These are phyloP conservation scores for Hymenotorrendiella dingleyae DNA, from an alignment of 2,329 filamentous ascomycete genomes.

Conservation along the genomic window DNA sequence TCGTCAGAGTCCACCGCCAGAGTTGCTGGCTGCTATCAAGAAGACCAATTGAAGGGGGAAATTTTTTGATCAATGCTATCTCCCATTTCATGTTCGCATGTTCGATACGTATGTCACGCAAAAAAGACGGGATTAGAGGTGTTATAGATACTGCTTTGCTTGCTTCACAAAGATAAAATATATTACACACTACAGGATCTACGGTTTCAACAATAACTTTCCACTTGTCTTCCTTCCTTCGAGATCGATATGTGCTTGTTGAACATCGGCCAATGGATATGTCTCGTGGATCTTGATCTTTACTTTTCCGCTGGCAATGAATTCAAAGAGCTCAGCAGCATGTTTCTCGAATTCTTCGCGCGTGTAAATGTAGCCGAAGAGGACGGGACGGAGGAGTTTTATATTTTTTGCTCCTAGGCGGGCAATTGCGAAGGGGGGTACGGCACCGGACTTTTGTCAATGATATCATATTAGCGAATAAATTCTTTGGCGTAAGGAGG, in stretches of 20 bases:
- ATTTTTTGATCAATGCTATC: background rate
- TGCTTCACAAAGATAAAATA: no score
- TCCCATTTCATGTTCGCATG: background rate
- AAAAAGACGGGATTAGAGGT: background rate
- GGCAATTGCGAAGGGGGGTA: conserved; percentile 57
- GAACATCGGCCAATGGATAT: conserved; percentile 70
- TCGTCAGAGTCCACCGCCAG: conserved; percentile 80
- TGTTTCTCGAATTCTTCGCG: conserved; percentile 68
- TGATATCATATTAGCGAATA: background rate
- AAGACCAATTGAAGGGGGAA: background rate
- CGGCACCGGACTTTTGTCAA: conserved; percentile 40
- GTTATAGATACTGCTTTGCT: no score
- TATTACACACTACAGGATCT: conserved; percentile 39
- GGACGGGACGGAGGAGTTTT: conserved; percentile 65
- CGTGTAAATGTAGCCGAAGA: conserved; percentile 66
- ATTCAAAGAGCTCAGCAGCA: conserved; percentile 63
- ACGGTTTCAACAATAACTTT: conserved; percentile 67
- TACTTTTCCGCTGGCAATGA: conserved; percentile 63
- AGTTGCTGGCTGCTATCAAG: conserved; percentile 64
- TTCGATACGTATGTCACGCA: background rate
- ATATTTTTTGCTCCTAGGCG: conserved; percentile 68
- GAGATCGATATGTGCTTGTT: conserved; percentile 68
- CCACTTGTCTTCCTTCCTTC: conserved; percentile 78
- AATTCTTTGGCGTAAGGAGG: no score
- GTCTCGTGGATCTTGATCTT: conserved; percentile 69